Evolutionary conservation across 2,329 filamentous ascomycete species (phyloP).

Genomic region (Hypoxylon sp.): DNA sequence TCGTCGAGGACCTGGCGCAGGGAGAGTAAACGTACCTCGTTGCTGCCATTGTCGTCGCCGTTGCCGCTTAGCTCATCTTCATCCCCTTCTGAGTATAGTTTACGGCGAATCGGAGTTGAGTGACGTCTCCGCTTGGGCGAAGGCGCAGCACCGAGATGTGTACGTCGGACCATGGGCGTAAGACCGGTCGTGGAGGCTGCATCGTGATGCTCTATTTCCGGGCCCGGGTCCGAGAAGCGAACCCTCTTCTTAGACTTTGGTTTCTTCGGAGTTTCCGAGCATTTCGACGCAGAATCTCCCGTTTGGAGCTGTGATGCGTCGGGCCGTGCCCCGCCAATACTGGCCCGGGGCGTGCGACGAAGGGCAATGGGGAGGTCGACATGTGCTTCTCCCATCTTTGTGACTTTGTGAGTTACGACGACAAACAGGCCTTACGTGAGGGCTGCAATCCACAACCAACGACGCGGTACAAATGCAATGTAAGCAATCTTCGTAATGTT

Average conservation of each 20-base stretch:
- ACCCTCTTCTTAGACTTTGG: constrained; percentile 56
- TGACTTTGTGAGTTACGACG: constrained; percentile 2
- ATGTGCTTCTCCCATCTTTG: constrained; percentile 32
- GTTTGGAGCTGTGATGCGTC: constrained; percentile 31
- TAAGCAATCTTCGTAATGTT: constrained; percentile 15
- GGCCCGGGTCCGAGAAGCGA: constrained; percentile 67
- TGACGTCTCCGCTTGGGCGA: constrained; percentile 53
- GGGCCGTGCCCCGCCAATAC: constrained; percentile 26
- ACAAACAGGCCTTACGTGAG: constrained; percentile 1
- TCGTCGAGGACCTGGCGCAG: constrained; percentile 61
- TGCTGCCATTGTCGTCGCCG: constrained; percentile 40
- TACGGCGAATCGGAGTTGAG: constrained; percentile 50
- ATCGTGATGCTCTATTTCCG: constrained; percentile 42
- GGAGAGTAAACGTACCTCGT: constrained; percentile 55
- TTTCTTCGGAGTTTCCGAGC: constrained; percentile 44
- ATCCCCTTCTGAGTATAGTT: constrained; percentile 11
- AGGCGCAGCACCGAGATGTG: constrained; percentile 51
- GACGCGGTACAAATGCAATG: constrained; percentile 8
- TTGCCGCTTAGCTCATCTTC: constrained; percentile 35
- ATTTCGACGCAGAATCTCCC: constrained; percentile 24
- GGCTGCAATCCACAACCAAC: not conserved
- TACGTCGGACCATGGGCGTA: constrained; percentile 65
- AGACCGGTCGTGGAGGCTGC: constrained; percentile 56
- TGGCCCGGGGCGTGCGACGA: constrained; percentile 60
- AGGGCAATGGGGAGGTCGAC: constrained; percentile 65